These are phyloP conservation scores for Mucuna pruriens DNA, from an alignment of 306 rosid genomes.

Conservation along the genomic window DNA sequence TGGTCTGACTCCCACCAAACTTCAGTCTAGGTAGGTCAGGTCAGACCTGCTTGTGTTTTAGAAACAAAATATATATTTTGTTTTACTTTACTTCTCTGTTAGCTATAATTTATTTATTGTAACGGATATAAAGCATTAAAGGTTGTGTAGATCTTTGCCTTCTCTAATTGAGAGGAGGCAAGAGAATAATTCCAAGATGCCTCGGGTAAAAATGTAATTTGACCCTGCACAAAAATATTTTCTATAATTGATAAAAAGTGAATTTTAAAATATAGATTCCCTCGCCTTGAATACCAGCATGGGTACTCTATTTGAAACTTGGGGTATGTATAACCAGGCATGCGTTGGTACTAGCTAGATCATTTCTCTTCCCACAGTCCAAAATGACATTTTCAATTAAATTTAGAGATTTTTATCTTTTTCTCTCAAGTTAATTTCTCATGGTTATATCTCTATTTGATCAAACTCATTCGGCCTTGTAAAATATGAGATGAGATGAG, in stretches of 20 bases:
- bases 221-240: neutral
- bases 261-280: neutral
- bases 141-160: neutral
- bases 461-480: too few relatives aligned
- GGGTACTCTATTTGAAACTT: too few relatives aligned
- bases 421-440: too few relatives aligned
- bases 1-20: constrained; percentile 76
- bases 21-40: constrained; percentile 33
- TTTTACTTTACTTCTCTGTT: neutral
- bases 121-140: neutral
- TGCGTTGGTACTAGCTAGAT: too few relatives aligned
- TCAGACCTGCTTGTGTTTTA: constrained; percentile 25
- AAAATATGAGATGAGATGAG: too few relatives aligned
- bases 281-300: too few relatives aligned
- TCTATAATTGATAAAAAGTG: neutral
- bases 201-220: neutral
- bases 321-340: too few relatives aligned
- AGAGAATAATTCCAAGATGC: neutral
- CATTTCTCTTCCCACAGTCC: too few relatives aligned
- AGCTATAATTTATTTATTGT: neutral
- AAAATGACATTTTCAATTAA: too few relatives aligned
- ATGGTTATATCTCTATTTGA: too few relatives aligned
- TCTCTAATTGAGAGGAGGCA: neutral
- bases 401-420: too few relatives aligned
- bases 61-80: neutral